phyloP scores from a whole-genome alignment of 2,329 filamentous ascomycete genomes.

The Penicillium glabrum region DNA sequence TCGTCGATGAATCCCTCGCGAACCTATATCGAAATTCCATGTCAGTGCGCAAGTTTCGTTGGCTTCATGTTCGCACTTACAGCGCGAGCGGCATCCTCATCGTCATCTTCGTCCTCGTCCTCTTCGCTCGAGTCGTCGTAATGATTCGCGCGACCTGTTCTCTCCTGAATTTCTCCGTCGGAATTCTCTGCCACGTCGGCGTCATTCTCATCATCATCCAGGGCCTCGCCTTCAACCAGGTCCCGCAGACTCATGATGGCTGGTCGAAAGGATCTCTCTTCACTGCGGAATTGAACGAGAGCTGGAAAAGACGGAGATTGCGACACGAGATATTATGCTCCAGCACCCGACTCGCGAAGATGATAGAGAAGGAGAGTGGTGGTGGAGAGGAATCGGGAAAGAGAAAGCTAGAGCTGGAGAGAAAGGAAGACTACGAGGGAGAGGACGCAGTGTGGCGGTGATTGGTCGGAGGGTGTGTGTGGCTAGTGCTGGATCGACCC shows the following conservation, averaged over 20 bases:
- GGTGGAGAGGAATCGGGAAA: not conserved
- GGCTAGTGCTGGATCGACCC: not conserved
- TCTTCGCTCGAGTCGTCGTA: constrained; percentile 88
- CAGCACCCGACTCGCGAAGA: constrained; percentile 8
- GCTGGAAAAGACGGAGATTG: constrained; percentile 4
- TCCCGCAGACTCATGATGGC: constrained; percentile 61
- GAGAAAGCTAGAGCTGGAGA: constrained; percentile 7
- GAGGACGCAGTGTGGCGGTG: constrained; percentile 20
- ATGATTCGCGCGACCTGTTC: constrained; percentile 39
- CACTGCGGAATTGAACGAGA: constrained; percentile 10
- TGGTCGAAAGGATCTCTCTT: constrained; percentile 19
- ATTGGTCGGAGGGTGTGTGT: constrained; percentile 11
- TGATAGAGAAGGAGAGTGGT: constrained; percentile 3
- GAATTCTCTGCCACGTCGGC: constrained; percentile 78
- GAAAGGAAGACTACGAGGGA: constrained; percentile 21
- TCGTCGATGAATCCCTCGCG: constrained; percentile 96
- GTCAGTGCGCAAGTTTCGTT: constrained; percentile 15
- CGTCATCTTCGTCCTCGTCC: constrained; percentile 88
- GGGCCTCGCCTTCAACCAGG: constrained; percentile 79
- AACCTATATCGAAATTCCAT: constrained; percentile 55
- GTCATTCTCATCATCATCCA: constrained; percentile 83
- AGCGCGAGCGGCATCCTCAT: constrained; percentile 77
- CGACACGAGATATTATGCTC: not conserved
- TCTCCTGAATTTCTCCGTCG: constrained; percentile 54
- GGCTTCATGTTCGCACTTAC: constrained; percentile 47